Base-by-base conservation (phyloP, 2,329 filamentous ascomycete species). In the Phoma sp. region DNA sequence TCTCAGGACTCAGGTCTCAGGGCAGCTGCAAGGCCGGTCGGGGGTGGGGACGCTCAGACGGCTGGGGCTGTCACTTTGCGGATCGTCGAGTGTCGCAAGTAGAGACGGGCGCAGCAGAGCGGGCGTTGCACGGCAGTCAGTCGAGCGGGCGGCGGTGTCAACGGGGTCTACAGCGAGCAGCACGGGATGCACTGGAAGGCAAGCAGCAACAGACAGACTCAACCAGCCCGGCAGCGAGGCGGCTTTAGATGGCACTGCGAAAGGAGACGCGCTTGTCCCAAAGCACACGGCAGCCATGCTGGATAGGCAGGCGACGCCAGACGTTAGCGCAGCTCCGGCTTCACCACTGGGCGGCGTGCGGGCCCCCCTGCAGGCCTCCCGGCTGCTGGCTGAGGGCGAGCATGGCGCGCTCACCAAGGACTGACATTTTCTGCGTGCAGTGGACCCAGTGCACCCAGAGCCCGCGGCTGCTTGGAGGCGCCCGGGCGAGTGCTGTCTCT, bases 11-110 rank as follows among this genome's bases (percentile, higher is more conserved):
- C n/a, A n/a, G n/a, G n/a, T n/a, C n/a, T n/a, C 43, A 49, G 38
- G 62, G 63, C 60, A 59, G 60, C 65, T 68, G 67, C 63, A 65
- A 63, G 63, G 64, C 57, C 58, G 59, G 61, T 62, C 57, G 61
- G 62, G 61, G 58, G 61, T 61, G 58, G 65, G 57, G 52, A 42
- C 52, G 47, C 42, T 46, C 60, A 60, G 59, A 58, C 60, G 59
- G 59, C 59, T 53, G 53, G 49, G 56, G 55, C 50, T 49, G 54
- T 43, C 57, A 58, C 56, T 46, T 49, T 32, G 56, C 45, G 57
- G 61, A 45, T 56, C 33, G 51, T 59, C 47, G 39, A 56, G 61
- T 47, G 60, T 62, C 59, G 61, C 67, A 62, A 47, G 59, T 62
- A 67, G 51, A 67, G 61, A 62, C 62, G 53, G 62, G 56, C 47